Evolutionary conservation across 78 protist genomes (phyloP).

Genomic region (Pigoraptor vietnamica): DNA sequence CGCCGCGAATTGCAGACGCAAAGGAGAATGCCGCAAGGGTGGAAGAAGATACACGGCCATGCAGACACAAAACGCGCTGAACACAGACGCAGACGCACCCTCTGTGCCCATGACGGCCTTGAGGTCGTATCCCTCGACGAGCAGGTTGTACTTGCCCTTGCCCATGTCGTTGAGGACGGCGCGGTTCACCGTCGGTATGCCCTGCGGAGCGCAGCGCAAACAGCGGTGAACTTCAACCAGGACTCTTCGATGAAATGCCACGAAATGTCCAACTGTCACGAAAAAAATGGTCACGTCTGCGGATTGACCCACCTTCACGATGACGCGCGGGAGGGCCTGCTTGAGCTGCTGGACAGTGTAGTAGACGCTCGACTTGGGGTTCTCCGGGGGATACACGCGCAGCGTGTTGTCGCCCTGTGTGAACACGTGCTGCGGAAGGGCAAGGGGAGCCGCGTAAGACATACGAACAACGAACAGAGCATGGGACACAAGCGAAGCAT

Average conservation of each 20-base stretch:
- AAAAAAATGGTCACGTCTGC: neutral
- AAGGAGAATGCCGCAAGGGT: no score
- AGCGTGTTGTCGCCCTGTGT: neutral
- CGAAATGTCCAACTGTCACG: neutral
- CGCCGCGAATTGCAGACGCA: no score
- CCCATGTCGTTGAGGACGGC: constrained; percentile 70
- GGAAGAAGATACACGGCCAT: no score
- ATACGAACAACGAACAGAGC: constrained; percentile 5
- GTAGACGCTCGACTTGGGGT: constrained; percentile 1
- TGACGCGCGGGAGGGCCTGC: constrained; percentile 48
- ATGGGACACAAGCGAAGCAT: neutral
- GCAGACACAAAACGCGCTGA: no score
- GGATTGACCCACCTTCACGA: constrained; percentile 30
- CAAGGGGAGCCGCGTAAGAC: neutral
- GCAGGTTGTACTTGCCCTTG: constrained; percentile 38
- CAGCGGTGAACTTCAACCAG: neutral
- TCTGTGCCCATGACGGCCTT: constrained; percentile 57
- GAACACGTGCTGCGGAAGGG: neutral
- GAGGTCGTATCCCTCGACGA: constrained; percentile 72
- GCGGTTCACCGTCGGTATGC: constrained; percentile 66
- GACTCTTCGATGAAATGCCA: neutral
- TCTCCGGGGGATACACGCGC: constrained; percentile 24
- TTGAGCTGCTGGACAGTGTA: constrained; percentile 47
- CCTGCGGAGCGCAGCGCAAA: constrained; percentile 15
- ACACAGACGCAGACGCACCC: constrained; percentile 40